These are phyloP conservation scores for Asterophora lycoperdoides DNA, from an alignment of 768 basidiomycete genomes.

Conservation along the genomic window DNA sequence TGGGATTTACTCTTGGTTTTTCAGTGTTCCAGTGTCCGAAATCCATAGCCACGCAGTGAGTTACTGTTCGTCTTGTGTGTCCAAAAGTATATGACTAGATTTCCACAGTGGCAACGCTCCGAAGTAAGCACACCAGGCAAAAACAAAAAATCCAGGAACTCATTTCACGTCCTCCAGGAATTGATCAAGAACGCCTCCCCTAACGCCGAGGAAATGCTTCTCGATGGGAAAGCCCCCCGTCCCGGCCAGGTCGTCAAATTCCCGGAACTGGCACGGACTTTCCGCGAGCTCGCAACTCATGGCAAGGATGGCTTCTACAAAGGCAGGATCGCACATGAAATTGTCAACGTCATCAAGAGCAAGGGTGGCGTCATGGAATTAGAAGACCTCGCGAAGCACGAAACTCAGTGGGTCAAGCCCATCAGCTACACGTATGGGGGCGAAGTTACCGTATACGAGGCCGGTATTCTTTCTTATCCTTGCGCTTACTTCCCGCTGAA, in stretches of 20 bases:
- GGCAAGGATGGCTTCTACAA: slow-evolving; percentile 95
- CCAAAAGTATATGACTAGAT: slow-evolving; percentile 1
- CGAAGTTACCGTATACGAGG: slow-evolving; percentile 91
- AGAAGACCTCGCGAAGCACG: slow-evolving; percentile 85
- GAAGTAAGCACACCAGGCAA: slow-evolving; percentile 36
- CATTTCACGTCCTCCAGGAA: slow-evolving; percentile 29
- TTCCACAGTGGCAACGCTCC: slow-evolving; percentile 48
- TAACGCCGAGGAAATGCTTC: slow-evolving; percentile 80
- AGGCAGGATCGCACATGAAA: slow-evolving; percentile 84
- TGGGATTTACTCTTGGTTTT: background rate
- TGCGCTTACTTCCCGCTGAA: background rate
- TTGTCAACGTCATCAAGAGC: slow-evolving; percentile 80
- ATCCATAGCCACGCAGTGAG: slow-evolving; percentile 60
- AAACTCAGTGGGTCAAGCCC: slow-evolving; percentile 78
- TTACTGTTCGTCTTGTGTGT: slow-evolving; percentile 1
- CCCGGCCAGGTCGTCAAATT: slow-evolving; percentile 82
- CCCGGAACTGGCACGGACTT: slow-evolving; percentile 79
- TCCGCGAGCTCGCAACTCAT: slow-evolving; percentile 70
- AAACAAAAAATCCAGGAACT: background rate
- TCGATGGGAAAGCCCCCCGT: slow-evolving; percentile 77
- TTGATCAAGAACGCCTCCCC: slow-evolving; percentile 82
- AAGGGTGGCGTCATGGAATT: slow-evolving; percentile 93
- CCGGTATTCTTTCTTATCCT: slow-evolving; percentile 21
- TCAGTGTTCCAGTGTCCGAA: slow-evolving; percentile 84
- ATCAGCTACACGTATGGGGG: slow-evolving; percentile 85